phyloP scores from a whole-genome alignment of 139 green algal species.

The Spirogloea muscicola region DNA sequence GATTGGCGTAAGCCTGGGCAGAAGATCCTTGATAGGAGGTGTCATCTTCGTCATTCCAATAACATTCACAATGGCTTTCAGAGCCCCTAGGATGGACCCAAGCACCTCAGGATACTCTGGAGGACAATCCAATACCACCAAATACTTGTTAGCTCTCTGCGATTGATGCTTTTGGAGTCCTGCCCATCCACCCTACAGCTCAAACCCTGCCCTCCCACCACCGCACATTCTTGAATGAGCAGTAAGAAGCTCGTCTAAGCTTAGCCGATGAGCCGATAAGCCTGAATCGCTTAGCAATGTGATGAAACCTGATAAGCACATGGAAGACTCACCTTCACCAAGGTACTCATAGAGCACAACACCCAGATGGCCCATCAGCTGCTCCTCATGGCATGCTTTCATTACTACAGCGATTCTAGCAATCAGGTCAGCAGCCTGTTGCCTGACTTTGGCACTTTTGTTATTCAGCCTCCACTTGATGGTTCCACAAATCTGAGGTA shows the following conservation, averaged over 20 bases:
- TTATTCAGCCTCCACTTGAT: conserved; percentile 99
- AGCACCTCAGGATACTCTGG: conserved; percentile 98
- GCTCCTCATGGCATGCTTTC: conserved; percentile 91
- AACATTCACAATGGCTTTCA: conserved; percentile 95
- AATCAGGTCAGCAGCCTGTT: conserved; percentile 97
- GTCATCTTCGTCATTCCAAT: conserved; percentile 98
- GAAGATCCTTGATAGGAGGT: conserved; percentile 98
- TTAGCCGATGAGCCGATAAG: no score
- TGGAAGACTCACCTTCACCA: conserved; percentile 45
- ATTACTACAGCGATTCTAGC: conserved; percentile 89
- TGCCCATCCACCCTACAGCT: no score
- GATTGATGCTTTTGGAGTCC: no score
- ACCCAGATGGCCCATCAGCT: conserved; percentile 93
- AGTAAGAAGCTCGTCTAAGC: no score
- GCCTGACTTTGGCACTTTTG: conserved; percentile 88
- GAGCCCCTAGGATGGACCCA: conserved; percentile 89
- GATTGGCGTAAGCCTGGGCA: conserved; percentile 95
- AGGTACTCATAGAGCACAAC: conserved; percentile 62
- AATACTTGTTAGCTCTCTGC: no score
- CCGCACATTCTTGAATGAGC: no score
- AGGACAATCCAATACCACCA: no score
- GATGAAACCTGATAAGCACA: no score
- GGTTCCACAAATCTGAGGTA: conserved; percentile 97
- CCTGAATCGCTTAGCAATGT: no score
- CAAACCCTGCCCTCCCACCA: no score